Conservation (phyloP, 2,329 filamentous ascomycete species). For the Colletotrichum sp. region DNA sequence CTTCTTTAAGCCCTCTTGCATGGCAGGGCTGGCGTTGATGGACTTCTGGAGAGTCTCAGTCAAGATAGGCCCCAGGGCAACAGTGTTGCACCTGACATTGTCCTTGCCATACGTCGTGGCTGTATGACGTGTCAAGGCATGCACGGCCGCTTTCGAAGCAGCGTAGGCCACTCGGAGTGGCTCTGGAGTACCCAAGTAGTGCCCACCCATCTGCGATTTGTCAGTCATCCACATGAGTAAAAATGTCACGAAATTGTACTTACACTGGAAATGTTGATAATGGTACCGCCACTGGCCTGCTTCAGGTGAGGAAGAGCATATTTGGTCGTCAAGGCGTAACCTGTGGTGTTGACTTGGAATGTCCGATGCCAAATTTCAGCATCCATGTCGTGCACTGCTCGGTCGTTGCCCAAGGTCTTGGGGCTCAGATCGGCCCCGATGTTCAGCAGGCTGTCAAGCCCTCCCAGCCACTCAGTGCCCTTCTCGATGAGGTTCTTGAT, state of each 20-base stretch:
- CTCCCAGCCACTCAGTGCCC: background rate
- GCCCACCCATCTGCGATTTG: background rate
- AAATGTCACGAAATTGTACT: background rate
- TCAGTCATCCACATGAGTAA: background rate
- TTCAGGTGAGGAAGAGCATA: background rate
- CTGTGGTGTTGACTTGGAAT: background rate
- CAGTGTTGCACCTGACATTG: background rate
- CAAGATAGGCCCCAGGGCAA: background rate
- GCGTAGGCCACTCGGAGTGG: background rate
- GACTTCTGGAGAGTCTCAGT: background rate
- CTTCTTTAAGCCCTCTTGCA: background rate
- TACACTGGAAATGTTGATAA: constrained; percentile 3
- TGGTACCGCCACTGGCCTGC: background rate
- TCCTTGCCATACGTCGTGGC: background rate
- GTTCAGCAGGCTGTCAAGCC: background rate
- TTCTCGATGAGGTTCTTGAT: background rate
- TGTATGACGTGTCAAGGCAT: constrained; percentile 4
- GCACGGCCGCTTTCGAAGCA: background rate
- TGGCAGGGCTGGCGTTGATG: background rate
- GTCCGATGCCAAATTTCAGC: background rate
- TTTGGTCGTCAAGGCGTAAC: background rate
- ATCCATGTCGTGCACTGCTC: background rate
- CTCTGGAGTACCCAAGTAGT: background rate
- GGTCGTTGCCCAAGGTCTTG: background rate
- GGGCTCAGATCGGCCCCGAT: constrained; percentile 3